Conservation (phyloP, 2,329 filamentous ascomycete genomes). For the Albophoma yamanashiensis region DNA sequence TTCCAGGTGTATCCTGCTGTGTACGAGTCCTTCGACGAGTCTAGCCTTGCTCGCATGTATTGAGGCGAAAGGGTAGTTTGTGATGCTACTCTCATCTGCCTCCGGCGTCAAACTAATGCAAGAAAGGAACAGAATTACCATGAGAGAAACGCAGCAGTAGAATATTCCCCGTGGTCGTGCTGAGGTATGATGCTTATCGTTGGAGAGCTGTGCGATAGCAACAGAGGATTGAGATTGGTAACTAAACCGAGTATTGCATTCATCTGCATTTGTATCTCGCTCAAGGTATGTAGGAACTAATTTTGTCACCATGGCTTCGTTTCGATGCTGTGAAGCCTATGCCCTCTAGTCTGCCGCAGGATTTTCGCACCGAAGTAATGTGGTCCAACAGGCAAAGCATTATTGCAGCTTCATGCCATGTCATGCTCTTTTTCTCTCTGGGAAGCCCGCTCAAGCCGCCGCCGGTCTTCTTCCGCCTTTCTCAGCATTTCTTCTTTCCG, state of each 20-base stretch:
- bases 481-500: slow-evolving; percentile 35
- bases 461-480: slow-evolving; percentile 23
- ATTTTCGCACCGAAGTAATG: background rate
- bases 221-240: background rate
- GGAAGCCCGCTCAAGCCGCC: slow-evolving; percentile 15
- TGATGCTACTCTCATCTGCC: background rate
- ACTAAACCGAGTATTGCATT: background rate
- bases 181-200: background rate
- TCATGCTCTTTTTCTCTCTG: slow-evolving; percentile 9
- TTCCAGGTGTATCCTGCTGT: background rate
- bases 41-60: background rate
- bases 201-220: background rate
- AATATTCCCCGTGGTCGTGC: background rate
- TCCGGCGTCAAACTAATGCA: background rate
- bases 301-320: background rate
- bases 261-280: background rate
- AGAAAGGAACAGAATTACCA: background rate
- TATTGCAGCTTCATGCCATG: background rate
- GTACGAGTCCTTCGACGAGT: no score
- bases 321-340: no score
- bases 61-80: background rate
- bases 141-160: background rate
- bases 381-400: no score
- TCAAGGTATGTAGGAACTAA: background rate
- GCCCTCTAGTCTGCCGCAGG: background rate